Conservation (phyloP, 106 monocot genomes). For the Dactylorhiza incarnata region DNA sequence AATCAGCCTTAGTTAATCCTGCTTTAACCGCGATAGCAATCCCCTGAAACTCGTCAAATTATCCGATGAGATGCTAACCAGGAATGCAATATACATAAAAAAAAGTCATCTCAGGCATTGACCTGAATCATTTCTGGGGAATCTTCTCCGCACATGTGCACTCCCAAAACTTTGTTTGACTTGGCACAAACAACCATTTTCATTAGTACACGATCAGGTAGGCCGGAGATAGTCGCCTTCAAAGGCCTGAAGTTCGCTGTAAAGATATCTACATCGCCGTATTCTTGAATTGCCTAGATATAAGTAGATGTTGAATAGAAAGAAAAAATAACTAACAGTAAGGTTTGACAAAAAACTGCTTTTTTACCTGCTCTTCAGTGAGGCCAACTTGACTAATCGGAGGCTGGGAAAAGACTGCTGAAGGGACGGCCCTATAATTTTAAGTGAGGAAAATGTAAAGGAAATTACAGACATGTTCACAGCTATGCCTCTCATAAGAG, state of each 20-base stretch:
- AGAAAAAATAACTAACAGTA: neutral
- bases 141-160: constrained; percentile 99
- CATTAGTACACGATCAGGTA: constrained; percentile 90
- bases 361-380: constrained; percentile 78
- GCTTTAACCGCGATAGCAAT: constrained; percentile 94
- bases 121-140: constrained; percentile 97
- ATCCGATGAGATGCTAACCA: neutral
- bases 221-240: constrained; percentile 89
- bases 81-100: constrained; percentile 2
- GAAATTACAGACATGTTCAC: neutral
- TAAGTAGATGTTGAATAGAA: neutral
- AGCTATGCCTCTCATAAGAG: neutral
- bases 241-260: constrained; percentile 93
- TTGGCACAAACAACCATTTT: constrained; percentile 93
- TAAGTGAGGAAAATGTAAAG: neutral
- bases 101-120: constrained; percentile 6
- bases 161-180: constrained; percentile 82
- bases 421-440: constrained; percentile 64
- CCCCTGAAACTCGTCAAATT: constrained; percentile 41
- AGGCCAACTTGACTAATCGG: constrained; percentile 97
- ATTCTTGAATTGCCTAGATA: constrained; percentile 73
- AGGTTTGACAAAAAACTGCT: neutral
- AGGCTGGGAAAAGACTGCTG: constrained; percentile 97
- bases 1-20: constrained; percentile 77
- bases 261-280: constrained; percentile 82